Evolutionary conservation across 805 yeast species (phyloP).

Genomic region (Diddensiella caesifluorescens): DNA sequence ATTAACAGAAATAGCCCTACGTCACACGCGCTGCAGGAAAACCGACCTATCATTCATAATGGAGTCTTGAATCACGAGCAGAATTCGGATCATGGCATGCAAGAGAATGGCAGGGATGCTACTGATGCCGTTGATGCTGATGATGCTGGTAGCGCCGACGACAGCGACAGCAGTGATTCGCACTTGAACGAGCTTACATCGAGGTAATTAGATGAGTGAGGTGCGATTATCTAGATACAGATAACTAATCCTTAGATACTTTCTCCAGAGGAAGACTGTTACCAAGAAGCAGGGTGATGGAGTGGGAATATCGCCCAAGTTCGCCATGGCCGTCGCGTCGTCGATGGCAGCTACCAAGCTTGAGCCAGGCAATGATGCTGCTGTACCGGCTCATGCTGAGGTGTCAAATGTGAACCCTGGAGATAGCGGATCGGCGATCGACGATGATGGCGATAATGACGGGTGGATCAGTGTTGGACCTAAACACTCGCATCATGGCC

Average conservation of each 20-base stretch:
- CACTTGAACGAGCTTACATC: conserved; percentile 15
- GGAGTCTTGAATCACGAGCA: too few relatives aligned
- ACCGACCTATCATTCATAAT: too few relatives aligned
- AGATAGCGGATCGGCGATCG: neutral
- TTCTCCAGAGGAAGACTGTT: conserved; percentile 3
- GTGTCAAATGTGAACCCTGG: too few relatives aligned
- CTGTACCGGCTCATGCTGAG: neutral
- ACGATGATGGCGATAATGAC: conserved; percentile 19
- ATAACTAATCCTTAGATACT: neutral
- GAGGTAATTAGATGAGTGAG: conserved; percentile 11
- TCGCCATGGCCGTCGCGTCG: conserved; percentile 15
- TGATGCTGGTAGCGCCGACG: conserved; percentile 12
- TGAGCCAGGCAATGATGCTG: neutral
- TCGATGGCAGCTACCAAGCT: conserved; percentile 8
- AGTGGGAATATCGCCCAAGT: conserved; percentile 14
- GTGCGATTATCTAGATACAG: conserved; percentile 1
- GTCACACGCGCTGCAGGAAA: too few relatives aligned
- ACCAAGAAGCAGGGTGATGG: conserved; percentile 7
- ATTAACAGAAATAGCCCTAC: neutral
- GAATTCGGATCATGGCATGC: neutral
- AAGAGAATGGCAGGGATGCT: neutral
- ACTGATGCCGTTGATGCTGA: neutral
- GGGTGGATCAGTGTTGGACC: conserved; percentile 26
- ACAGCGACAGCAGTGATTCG: conserved; percentile 14
- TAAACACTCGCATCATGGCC: conserved; percentile 15